Evolutionary conservation across 495 filamentous ascomycete species (phyloP), one percentile per base, ranked within the genome.

Genomic region (Clavariopsis aquatica): DNA sequence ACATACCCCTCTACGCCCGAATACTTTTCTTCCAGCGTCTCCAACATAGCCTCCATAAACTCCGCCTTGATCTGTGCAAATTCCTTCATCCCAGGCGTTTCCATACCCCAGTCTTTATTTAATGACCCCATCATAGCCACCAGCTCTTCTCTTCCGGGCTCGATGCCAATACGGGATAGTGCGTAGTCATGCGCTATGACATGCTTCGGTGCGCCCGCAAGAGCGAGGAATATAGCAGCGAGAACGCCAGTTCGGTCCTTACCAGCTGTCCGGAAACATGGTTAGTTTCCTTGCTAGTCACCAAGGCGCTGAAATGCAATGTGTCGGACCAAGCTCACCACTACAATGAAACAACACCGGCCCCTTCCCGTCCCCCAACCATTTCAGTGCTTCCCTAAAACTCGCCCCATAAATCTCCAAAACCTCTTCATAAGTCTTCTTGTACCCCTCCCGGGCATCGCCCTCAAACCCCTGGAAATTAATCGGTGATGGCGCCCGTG

Each of bases 211-310:
- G 85, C 79, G 24, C 84, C 84, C 52, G 79, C 85, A 10, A 89
- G 73, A 46, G 78, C 73, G 8, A 89, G 75, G 23, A 89, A 69
- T 9, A 89, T 62, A 23, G 84, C 87, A 59, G 79, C 78, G 45
- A 89, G 70, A 1, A 89, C 77, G 12, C 87, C 87, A 1, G 87
- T 90, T 45, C 87, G 76, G 72, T 87, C 84, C 69, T 87, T 87
- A 0, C 84, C 84, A 17, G 81, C 83, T 68, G 31, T 22, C 23
- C 1, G 22, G 4, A 51, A 3, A 10, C 26, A 51, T 9, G 26
- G 10, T 23, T 17, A 9, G 19, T 9, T 4, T 23, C 15, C 19
- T n/a, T 23, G 15, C 26, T 7, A 7, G 2, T 3, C 22, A 23
- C 47, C 19, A 51, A 17, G 45, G 15, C 17, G 22, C 22, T n/a